Base-by-base conservation (phyloP, 2,329 filamentous ascomycete species). In the Phaeosphaeria sp. region DNA sequence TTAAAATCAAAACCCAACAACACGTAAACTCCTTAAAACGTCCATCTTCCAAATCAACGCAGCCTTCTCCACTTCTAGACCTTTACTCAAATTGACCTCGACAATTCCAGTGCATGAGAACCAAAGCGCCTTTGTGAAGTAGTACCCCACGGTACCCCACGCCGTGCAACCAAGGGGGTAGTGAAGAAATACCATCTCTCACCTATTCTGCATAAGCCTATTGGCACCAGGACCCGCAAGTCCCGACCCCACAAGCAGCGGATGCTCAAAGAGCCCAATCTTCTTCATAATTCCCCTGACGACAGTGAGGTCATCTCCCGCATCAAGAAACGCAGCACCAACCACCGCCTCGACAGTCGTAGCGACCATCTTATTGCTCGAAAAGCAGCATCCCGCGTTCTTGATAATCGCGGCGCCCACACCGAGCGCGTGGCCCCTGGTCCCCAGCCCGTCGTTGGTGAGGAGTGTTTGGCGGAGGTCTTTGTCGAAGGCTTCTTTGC, bases 301-400 rank as follows among this genome's bases (percentile, higher is more conserved):
- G 11, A 61, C 60, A 4, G 33, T 50, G n/a, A 64, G 30, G 13
- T n/a, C 18, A n/a, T 49, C 49, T 1, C 62, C 59, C 25, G 65
- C 69, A 44, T 78, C 76, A 2, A 68, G 30, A 22, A 62, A 72
- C 8, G 72, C 68, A 7, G 74, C 77, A 2, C 74, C 75, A n/a
- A 77, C 40, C n/a, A 78, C 55, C 15, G 75, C 75, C 52, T 76
- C 69, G 0, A 78, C 55, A 0, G 73, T 69, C 3, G 60, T 67
- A 1, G 74, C 72, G 63, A 75, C 72, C 17, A 69, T 62, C 1
- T 51, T 57, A 0, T 47, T 22, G 1, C 68, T 67, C 5, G 56
- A 18, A 0, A 3, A 17, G 17, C n/a, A n/a, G 3, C 33, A 53
- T 3, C 48, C 51, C 2, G 42, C 22, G 33, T 53, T 49, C 6